Percentiles rank a stretch among this genome's conserved stretches.
Conservation (phyloP, 2,329 filamentous ascomycete genomes). For the Tolypocladium album region DNA sequence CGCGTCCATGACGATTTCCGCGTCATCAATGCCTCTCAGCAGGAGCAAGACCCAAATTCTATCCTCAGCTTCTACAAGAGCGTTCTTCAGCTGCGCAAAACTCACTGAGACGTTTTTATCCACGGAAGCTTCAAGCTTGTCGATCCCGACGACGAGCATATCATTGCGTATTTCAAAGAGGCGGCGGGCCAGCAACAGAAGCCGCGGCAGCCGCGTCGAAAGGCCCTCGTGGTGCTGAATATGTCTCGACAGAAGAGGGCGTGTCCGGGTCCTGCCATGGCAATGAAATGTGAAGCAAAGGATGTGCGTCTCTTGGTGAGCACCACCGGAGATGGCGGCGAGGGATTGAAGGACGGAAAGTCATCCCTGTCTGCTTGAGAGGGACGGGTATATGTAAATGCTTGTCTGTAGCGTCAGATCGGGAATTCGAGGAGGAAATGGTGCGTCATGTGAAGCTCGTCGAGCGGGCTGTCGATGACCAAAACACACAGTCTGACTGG, state of each 20-base stretch:
- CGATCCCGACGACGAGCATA: conserved; percentile 35
- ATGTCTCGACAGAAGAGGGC: background rate
- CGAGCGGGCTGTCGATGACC: background rate
- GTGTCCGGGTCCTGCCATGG: background rate
- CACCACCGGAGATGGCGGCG: background rate
- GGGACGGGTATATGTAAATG: conserved; percentile 1
- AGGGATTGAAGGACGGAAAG: background rate
- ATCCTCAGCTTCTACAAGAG: conserved; percentile 51
- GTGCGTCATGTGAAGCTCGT: background rate
- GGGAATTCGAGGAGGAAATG: background rate
- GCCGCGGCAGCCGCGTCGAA: background rate
- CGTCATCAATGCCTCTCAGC: conserved; percentile 43
- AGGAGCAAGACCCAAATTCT: conserved; percentile 31
- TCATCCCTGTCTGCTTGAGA: background rate
- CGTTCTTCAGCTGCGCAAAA: conserved; percentile 39
- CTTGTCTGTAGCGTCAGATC: background rate
- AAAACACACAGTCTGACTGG: background rate
- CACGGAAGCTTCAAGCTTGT: conserved; percentile 49
- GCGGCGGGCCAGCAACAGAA: background rate
- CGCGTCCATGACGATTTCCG: conserved; percentile 48
- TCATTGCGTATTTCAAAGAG: conserved; percentile 45
- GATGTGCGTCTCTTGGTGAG: background rate
- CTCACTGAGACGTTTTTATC: conserved; percentile 47
- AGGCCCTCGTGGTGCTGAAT: background rate
- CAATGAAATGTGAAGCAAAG: background rate